Conservation (phyloP, 306 rosid species). For the Lathyrus sativus region DNA sequence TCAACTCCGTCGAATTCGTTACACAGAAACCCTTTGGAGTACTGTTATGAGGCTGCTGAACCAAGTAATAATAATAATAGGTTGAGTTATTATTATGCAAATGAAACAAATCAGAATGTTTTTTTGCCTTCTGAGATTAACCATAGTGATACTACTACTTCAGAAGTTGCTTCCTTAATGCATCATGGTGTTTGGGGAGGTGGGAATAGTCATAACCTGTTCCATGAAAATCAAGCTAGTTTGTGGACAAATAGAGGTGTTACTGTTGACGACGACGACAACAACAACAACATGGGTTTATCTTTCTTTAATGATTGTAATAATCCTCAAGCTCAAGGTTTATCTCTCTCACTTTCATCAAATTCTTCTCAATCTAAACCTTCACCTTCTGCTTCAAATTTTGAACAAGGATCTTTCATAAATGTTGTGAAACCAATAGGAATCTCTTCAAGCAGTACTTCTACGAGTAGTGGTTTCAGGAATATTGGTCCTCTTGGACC, state of each 20-base stretch:
- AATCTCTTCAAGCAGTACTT: background rate
- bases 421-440: constrained; percentile 44
- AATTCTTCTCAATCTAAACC: constrained; percentile 54
- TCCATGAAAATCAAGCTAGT: constrained; percentile 45
- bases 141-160: constrained; percentile 22
- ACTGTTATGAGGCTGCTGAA: background rate
- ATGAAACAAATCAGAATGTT: constrained; percentile 31
- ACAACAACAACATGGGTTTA: background rate
- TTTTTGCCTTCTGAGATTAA: constrained; percentile 33
- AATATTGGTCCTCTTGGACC: constrained; percentile 90
- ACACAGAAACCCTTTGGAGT: background rate
- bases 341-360: constrained; percentile 81
- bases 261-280: background rate
- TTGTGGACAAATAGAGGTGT: constrained; percentile 48
- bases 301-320: constrained; percentile 41
- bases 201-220: constrained; percentile 29
- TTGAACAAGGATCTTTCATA: constrained; percentile 38
- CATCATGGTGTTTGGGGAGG: constrained; percentile 48
- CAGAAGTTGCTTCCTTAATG: constrained; percentile 47
- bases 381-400: constrained; percentile 31
- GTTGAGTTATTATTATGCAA: background rate
- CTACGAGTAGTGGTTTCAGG: constrained; percentile 29
- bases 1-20: constrained; percentile 36
- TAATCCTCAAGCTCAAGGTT: constrained; percentile 67
- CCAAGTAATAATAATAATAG: background rate